A percentile compares a stretch with the other conserved stretches of the same genome.
Evolutionary conservation across 208 protist genomes (phyloP).

Genomic region (Leishmania amazonensis): DNA sequence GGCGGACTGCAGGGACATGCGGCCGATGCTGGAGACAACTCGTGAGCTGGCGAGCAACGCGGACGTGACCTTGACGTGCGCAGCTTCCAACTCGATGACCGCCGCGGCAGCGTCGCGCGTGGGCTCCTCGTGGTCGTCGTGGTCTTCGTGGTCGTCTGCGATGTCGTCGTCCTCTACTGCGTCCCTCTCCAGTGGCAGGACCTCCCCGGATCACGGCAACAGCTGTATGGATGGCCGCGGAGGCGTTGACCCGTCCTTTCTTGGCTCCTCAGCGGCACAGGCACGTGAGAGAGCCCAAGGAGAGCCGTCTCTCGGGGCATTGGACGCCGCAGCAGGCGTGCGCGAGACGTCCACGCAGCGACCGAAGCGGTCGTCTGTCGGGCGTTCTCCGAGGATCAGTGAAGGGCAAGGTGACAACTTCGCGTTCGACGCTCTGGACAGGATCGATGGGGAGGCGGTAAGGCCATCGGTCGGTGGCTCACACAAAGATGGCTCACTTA

Average conservation of each 20-base stretch:
- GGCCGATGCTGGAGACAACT: not conserved
- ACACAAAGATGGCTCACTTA: not conserved
- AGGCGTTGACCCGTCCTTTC: not conserved
- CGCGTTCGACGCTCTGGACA: not conserved
- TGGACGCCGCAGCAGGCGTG: not conserved
- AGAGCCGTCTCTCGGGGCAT: not conserved
- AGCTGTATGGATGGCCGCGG: not conserved
- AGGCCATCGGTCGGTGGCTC: not conserved
- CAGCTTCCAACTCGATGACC: not conserved
- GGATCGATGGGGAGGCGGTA: not conserved
- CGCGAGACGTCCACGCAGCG: not conserved
- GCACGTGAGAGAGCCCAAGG: not conserved
- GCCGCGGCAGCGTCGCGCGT: not conserved
- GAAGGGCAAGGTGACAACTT: too few species aligned
- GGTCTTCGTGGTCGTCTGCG: slow-evolving; percentile 26
- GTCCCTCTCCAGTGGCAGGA: not conserved
- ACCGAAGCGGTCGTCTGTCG: not conserved
- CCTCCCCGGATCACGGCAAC: not conserved
- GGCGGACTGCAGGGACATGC: not conserved
- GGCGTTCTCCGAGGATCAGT: not conserved
- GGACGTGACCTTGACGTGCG: not conserved
- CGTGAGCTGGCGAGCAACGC: not conserved
- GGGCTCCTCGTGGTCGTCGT: slow-evolving; percentile 23
- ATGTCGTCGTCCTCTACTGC: not conserved
- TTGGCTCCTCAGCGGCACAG: not conserved